These are phyloP conservation scores for Eucalyptus grandis DNA, from an alignment of 345 rosid species.

Conservation along the genomic window DNA sequence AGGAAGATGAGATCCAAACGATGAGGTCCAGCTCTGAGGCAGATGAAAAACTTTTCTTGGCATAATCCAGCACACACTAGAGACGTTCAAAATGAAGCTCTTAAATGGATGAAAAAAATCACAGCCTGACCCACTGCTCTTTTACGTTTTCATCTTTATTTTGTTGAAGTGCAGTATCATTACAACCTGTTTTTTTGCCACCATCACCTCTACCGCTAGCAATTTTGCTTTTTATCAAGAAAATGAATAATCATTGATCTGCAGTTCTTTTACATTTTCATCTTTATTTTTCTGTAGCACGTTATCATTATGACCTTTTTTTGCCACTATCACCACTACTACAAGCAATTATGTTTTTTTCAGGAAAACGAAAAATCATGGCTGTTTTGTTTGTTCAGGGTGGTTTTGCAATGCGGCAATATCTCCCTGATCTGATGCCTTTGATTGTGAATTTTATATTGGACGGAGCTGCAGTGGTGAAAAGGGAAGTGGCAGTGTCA, in stretches of 20 bases:
- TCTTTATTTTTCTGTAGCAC: background rate
- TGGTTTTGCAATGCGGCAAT: conserved; percentile 89
- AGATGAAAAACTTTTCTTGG: background rate
- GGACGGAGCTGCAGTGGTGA: conserved; percentile 93
- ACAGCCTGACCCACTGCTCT: background rate
- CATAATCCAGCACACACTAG: background rate
- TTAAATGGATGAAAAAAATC: background rate
- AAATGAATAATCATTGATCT: background rate
- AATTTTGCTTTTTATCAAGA: background rate
- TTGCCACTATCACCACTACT: background rate
- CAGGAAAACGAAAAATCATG: background rate
- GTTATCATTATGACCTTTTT: background rate
- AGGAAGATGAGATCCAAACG: background rate
- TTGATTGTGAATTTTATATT: conserved; percentile 83
- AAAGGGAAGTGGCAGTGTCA: conserved; percentile 96
- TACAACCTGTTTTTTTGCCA: background rate
- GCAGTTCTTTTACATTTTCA: background rate
- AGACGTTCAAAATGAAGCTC: background rate
- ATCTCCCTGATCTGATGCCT: conserved; percentile 91
- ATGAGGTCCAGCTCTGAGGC: background rate
- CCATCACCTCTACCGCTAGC: background rate
- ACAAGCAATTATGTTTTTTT: background rate
- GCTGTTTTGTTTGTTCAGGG: conserved; percentile 48
- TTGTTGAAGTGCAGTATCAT: background rate
- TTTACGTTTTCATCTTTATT: background rate